Conservation (phyloP, 2,329 filamentous ascomycete species). For the Camptophora hylomeconis region DNA sequence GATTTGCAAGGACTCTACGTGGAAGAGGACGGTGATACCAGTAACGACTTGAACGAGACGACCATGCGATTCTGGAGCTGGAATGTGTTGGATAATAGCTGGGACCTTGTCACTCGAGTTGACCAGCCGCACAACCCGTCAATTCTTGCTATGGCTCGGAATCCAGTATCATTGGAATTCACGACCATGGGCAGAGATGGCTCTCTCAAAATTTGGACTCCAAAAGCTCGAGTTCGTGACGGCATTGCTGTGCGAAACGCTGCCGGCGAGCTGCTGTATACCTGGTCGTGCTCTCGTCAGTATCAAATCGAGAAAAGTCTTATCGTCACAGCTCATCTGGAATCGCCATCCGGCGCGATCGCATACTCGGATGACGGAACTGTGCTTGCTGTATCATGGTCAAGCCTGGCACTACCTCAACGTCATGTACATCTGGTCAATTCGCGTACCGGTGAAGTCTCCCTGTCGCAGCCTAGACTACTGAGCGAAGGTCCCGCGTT, state of each 20-base stretch:
- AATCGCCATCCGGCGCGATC: conserved; percentile 43
- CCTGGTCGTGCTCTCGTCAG: conserved; percentile 47
- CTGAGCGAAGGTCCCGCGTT: conserved; percentile 52
- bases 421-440: conserved; percentile 62
- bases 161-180: conserved; percentile 59
- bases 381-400: conserved; percentile 50
- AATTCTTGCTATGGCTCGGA: conserved; percentile 60
- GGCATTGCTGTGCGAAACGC: conserved; percentile 37
- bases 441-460: conserved; percentile 52
- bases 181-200: conserved; percentile 76
- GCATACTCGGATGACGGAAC: conserved; percentile 77
- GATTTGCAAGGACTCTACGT: conserved; percentile 45
- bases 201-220: conserved; percentile 67
- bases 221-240: conserved; percentile 54
- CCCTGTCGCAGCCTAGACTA: conserved; percentile 53
- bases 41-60: conserved; percentile 40
- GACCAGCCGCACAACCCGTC: conserved; percentile 62
- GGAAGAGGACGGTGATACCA: conserved; percentile 4
- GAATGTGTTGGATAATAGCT: conserved; percentile 39
- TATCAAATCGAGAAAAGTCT: conserved; percentile 23
- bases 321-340: conserved; percentile 24
- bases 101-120: conserved; percentile 70
- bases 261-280: conserved; percentile 47
- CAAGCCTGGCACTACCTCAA: conserved; percentile 25
- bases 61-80: conserved; percentile 84